Evolutionary conservation across 257 asterid genomes (phyloP).

Genomic region (Hygrophila difformis): DNA sequence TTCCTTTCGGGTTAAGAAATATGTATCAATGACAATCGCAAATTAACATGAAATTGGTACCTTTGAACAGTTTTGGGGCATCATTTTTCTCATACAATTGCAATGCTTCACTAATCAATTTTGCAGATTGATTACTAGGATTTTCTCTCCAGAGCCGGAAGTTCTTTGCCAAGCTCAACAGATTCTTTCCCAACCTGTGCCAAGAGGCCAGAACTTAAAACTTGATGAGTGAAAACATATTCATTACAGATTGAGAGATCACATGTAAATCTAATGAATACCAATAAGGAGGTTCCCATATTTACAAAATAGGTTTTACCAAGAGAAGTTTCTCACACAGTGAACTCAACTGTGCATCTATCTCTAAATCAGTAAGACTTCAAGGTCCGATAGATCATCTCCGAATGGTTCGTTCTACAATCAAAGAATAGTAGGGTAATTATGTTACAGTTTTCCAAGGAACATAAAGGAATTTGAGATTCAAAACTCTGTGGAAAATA

Average conservation of each 20-base stretch:
- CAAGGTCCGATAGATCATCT: conserved; percentile 35
- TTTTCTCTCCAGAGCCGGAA: conserved; percentile 41
- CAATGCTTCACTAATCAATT: conserved; percentile 48
- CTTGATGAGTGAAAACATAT: conserved; percentile 4
- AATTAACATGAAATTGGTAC: conserved; percentile 3
- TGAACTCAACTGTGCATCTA: conserved; percentile 49
- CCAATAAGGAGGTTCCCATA: too few relatives aligned
- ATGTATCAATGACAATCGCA: too few relatives aligned
- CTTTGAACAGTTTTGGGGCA: conserved; percentile 35
- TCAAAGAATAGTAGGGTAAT: conserved; percentile 13
- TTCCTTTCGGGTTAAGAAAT: too few relatives aligned
- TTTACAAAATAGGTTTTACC: conserved; percentile 25
- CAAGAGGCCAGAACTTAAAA: too few relatives aligned
- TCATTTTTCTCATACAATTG: conserved; percentile 36
- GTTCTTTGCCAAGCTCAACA: conserved; percentile 47
- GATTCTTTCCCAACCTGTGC: conserved; percentile 52
- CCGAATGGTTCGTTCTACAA: conserved; percentile 34
- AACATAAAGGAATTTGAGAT: too few relatives aligned
- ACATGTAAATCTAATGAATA: too few relatives aligned
- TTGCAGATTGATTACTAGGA: conserved; percentile 33
- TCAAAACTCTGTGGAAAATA: too few relatives aligned
- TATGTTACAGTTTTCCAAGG: too few relatives aligned
- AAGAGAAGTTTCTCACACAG: conserved; percentile 38
- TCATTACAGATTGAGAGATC: not conserved
- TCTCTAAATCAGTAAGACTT: conserved; percentile 36